These are phyloP conservation scores for Nakazawaea wickerhamii DNA, from an alignment of 805 yeast species.

Conservation along the genomic window DNA sequence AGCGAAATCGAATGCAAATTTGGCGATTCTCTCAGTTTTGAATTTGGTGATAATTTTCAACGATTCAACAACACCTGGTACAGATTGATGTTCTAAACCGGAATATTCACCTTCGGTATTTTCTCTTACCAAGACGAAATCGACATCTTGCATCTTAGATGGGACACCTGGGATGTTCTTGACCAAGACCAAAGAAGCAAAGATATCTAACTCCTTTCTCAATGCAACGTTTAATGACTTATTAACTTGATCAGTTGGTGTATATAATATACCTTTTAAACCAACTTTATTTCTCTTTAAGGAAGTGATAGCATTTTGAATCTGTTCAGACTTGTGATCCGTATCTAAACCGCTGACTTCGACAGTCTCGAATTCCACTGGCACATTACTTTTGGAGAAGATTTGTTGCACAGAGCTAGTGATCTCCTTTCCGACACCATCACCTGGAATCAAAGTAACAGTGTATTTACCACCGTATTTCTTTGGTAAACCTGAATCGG, in stretches of 20 bases:
- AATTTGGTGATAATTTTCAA: constrained; percentile 89
- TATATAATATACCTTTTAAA: constrained; percentile 91
- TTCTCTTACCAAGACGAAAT: constrained; percentile 93
- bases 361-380: constrained; percentile 88
- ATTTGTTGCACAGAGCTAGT: constrained; percentile 89
- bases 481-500: constrained; percentile 70
- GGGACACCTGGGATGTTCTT: constrained; percentile 92
- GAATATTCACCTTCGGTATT: constrained; percentile 99
- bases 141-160: constrained; percentile 83
- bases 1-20: constrained; percentile 96
- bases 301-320: constrained; percentile 82
- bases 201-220: constrained; percentile 93
- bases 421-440: constrained; percentile 95
- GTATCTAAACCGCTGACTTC: constrained; percentile 56
- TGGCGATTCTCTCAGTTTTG: constrained; percentile 95
- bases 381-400: constrained; percentile 81
- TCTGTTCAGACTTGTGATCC: constrained; percentile 37
- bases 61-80: constrained; percentile 97
- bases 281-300: constrained; percentile 96
- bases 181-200: constrained; percentile 90
- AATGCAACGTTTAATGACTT: constrained; percentile 93
- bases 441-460: constrained; percentile 95
- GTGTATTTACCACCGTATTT: constrained; percentile 93
- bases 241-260: constrained; percentile 72
- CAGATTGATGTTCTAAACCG: constrained; percentile 95